Evolutionary conservation across 148 eudicot genomes (phyloP).

Genomic region (Fagopyrum esculentum): DNA sequence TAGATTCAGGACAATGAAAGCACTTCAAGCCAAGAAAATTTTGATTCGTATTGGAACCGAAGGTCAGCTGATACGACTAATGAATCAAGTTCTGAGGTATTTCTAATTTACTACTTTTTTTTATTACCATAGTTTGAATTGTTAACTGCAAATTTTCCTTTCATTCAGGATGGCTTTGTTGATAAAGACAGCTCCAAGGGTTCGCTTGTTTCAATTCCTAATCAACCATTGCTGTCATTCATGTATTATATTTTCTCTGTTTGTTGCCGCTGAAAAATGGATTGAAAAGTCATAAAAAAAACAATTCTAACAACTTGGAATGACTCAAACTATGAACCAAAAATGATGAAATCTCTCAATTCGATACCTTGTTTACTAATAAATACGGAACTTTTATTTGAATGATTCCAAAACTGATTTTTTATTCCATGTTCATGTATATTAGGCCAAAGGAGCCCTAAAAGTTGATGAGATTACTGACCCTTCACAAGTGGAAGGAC

Average conservation of each 20-base stretch:
- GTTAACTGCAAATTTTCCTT: not conserved
- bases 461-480: no score
- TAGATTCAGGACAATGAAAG: conserved; percentile 73
- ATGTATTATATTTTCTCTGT: conserved; percentile 16
- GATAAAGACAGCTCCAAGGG: conserved; percentile 57
- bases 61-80: conserved; percentile 27
- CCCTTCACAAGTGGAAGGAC: no score
- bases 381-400: no score
- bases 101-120: not conserved
- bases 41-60: conserved; percentile 28
- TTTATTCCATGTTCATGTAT: no score
- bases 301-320: no score
- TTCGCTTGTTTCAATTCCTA: conserved; percentile 69
- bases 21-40: conserved; percentile 30
- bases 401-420: no score
- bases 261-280: not conserved
- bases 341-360: not conserved
- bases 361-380: no score
- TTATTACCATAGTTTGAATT: not conserved
- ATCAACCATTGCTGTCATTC: conserved; percentile 74
- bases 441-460: no score
- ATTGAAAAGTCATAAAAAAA: no score
- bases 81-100: conserved; percentile 35
- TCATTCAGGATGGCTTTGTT: conserved; percentile 52
- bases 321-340: no score